A percentile compares a stretch with the other conserved stretches of the same genome.
These are phyloP conservation scores for Cucurbita ficifolia DNA, from an alignment of 306 rosid species.

Conservation along the genomic window DNA sequence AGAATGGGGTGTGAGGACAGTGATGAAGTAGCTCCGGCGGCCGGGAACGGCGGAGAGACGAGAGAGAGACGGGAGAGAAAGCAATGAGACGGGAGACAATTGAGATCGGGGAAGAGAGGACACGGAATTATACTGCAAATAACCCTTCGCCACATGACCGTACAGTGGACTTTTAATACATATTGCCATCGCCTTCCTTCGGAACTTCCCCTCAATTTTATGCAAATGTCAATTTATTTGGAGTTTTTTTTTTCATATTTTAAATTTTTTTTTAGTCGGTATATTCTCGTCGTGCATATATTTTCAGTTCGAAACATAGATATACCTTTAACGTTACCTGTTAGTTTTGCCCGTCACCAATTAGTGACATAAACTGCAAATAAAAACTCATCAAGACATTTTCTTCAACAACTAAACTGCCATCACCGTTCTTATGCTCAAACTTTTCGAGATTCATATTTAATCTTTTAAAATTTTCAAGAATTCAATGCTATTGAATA, in stretches of 20 bases:
- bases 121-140: not conserved
- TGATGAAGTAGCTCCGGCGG: slow-evolving; percentile 1
- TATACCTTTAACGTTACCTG: too few species aligned
- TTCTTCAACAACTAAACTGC: too few species aligned
- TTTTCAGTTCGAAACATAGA: too few species aligned
- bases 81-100: not conserved
- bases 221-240: not conserved
- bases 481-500: too few species aligned
- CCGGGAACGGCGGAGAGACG: slow-evolving; percentile 1
- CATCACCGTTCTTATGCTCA: too few species aligned
- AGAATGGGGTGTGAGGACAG: not conserved
- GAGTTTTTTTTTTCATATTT: not conserved
- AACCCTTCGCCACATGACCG: slow-evolving; percentile 10
- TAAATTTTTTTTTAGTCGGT: too few species aligned
- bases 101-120: slow-evolving; percentile 6
- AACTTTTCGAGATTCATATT: too few species aligned
- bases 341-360: too few species aligned
- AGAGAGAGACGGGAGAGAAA: not conserved
- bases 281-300: too few species aligned
- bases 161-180: not conserved
- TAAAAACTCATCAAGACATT: too few species aligned
- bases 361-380: too few species aligned
- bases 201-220: not conserved
- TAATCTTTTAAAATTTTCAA: too few species aligned
- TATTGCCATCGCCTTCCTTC: not conserved